Base-by-base conservation (phyloP, 345 rosid genomes). In the Melastoma malabathricum region DNA sequence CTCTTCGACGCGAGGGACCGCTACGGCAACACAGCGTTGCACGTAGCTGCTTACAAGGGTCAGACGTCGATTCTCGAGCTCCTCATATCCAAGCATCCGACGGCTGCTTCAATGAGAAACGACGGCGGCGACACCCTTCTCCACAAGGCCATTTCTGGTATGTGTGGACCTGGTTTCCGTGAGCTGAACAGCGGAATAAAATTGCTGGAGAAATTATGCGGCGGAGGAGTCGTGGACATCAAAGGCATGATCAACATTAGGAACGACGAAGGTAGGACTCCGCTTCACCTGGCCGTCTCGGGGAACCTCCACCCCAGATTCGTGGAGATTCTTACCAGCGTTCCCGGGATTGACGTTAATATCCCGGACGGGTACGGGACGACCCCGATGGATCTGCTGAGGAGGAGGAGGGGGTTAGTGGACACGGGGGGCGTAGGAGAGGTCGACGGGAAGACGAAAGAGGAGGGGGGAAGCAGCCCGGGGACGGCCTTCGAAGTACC, bases 311-410 rank as follows among this genome's bases (percentile, higher is more conserved):
- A 83, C 15, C 59, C 72, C 2, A 77, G 80, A 47, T 68, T 80
- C 4, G 83, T 80, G 45, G 76, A 78, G 71, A 73, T 90, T 44
- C 69, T 86, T 48, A 79, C 83, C 31, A 27, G 6, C 6, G 31
- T 27, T 27, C 31, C 31, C 6, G 76, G 73, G 1, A 75, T 83
- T 47, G 62, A 83, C 60, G 80, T 86, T 15, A 90, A 90, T 64
- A 57, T 68, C 22, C 65, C 68, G 1, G 90, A 86, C 55, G 67
- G 62, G 16, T 55, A 82, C 49, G 89, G 81, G 39, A 64, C 86
- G 96, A 80, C 92, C 53, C 79, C 94, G 0, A 86, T 90, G 14
- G 98, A 90, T 73, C 75, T 86, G 3, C 88, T 86, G 25, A 76
- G 66, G 61, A 83, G 66, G 7, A 67, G 77, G 5, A 65, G 94